These are phyloP conservation scores for Suhomyces canberraensis DNA, from an alignment of 805 yeast genomes.

Conservation along the genomic window DNA sequence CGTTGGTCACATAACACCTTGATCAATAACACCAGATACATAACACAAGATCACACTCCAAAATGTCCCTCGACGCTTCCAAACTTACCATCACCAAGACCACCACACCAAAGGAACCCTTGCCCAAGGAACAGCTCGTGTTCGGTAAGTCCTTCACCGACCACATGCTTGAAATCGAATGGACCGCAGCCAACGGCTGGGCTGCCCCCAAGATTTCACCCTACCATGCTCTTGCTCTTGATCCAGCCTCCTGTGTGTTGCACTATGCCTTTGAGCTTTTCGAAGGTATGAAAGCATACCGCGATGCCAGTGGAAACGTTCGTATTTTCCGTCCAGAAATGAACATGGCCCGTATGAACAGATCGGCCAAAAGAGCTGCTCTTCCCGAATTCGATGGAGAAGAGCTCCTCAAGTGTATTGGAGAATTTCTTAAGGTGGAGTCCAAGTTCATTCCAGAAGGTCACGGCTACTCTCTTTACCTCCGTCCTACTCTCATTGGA, in stretches of 20 bases:
- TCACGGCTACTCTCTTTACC: constrained; percentile 26
- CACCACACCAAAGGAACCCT: constrained; percentile 18
- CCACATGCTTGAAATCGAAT: constrained; percentile 29
- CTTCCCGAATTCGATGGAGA: constrained; percentile 27
- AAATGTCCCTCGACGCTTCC: constrained; percentile 19
- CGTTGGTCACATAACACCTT: too few species aligned
- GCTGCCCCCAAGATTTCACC: constrained; percentile 24
- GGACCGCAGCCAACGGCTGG: constrained; percentile 28
- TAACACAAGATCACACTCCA: too few species aligned
- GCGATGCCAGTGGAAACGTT: constrained; percentile 19
- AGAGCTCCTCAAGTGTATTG: constrained; percentile 22
- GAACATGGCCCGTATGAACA: constrained; percentile 28
- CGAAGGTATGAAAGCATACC: constrained; percentile 31
- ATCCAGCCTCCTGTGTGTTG: constrained; percentile 25
- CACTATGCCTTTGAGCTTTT: constrained; percentile 30
- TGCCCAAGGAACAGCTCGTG: constrained; percentile 24
- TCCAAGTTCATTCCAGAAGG: constrained; percentile 23
- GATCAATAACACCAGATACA: too few species aligned
- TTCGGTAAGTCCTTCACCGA: constrained; percentile 28
- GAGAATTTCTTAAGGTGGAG: constrained; percentile 21
- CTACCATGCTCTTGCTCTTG: constrained; percentile 25
- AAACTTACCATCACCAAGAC: constrained; percentile 20
- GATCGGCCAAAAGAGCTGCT: constrained; percentile 22
- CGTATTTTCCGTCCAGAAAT: constrained; percentile 24
- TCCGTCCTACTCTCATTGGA: constrained; percentile 29